Percentiles rank a stretch among this genome's conserved stretches.
Evolutionary conservation across 2,329 filamentous ascomycete genomes (phyloP).

Genomic region (Dendrostoma leiphaemia): DNA sequence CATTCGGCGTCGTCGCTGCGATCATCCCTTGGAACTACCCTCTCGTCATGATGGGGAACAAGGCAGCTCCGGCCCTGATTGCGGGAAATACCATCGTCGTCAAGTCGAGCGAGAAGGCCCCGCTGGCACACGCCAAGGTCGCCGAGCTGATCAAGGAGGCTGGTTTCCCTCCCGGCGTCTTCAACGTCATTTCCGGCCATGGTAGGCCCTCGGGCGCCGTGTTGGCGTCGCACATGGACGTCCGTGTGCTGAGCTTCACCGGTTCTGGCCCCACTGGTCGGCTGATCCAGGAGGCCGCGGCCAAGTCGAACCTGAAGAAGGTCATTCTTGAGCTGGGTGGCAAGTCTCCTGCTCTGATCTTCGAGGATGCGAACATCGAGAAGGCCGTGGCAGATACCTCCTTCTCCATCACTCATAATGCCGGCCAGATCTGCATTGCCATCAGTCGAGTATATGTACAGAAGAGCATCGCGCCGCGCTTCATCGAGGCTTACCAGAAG

Average conservation of each 20-base stretch:
- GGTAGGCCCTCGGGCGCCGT: constrained; percentile 65
- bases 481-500: constrained; percentile 56
- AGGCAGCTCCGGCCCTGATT: constrained; percentile 48
- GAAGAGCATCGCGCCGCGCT: constrained; percentile 47
- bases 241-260: constrained; percentile 76
- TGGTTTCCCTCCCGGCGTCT: constrained; percentile 72
- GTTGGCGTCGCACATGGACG: constrained; percentile 63
- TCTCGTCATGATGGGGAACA: constrained; percentile 42
- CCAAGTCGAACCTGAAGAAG: constrained; percentile 62
- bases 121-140: constrained; percentile 38
- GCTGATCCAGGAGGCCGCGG: constrained; percentile 70
- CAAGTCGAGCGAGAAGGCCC: constrained; percentile 54
- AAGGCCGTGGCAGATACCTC: constrained; percentile 55
- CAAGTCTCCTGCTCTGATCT: constrained; percentile 63
- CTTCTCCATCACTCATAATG: constrained; percentile 47
- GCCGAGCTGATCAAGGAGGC: constrained; percentile 64
- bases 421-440: constrained; percentile 60
- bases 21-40: constrained; percentile 61
- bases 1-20: constrained; percentile 49
- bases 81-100: constrained; percentile 50
- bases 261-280: constrained; percentile 70
- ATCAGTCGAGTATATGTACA: constrained; percentile 59
- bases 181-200: constrained; percentile 72
- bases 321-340: constrained; percentile 67
- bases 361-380: constrained; percentile 63